A percentile compares a stretch with the other conserved stretches of the same genome.
These are phyloP conservation scores for Schwanniomyces pseudopolymorphus DNA, from an alignment of 805 yeast species.

Conservation along the genomic window DNA sequence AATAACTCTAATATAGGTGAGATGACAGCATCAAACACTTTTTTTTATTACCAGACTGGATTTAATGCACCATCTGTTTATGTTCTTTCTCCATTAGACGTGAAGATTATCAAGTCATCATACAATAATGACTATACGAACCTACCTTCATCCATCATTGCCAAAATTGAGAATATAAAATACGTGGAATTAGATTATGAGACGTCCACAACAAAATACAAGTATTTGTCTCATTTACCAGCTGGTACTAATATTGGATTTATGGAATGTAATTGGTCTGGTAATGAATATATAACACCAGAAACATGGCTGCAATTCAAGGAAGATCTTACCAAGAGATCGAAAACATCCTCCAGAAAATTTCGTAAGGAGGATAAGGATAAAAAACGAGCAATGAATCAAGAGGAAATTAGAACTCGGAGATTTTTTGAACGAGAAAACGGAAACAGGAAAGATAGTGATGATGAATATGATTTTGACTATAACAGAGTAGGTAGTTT, in stretches of 20 bases:
- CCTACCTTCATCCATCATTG: constrained; percentile 66
- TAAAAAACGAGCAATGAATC: constrained; percentile 52
- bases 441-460: constrained; percentile 27
- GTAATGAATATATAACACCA: constrained; percentile 28
- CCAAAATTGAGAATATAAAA: constrained; percentile 67
- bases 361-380: constrained; percentile 61
- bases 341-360: constrained; percentile 49
- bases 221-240: constrained; percentile 81
- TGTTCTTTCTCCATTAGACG: constrained; percentile 77
- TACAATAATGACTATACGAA: constrained; percentile 57
- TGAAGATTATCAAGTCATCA: constrained; percentile 63
- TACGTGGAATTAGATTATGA: constrained; percentile 65
- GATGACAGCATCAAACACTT: constrained; percentile 37
- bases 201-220: constrained; percentile 57
- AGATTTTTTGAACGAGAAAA: constrained; percentile 64
- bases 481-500: constrained; percentile 29
- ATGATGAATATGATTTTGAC: constrained; percentile 13
- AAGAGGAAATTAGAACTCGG: constrained; percentile 56
- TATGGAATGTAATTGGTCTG: constrained; percentile 80
- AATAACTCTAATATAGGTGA: not conserved
- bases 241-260: constrained; percentile 81
- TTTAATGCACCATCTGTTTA: constrained; percentile 62
- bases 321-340: constrained; percentile 57
- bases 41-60: constrained; percentile 75
- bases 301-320: constrained; percentile 47